phyloP scores from a whole-genome alignment of 805 yeast genomes.

The Saturnispora gosingensis region DNA sequence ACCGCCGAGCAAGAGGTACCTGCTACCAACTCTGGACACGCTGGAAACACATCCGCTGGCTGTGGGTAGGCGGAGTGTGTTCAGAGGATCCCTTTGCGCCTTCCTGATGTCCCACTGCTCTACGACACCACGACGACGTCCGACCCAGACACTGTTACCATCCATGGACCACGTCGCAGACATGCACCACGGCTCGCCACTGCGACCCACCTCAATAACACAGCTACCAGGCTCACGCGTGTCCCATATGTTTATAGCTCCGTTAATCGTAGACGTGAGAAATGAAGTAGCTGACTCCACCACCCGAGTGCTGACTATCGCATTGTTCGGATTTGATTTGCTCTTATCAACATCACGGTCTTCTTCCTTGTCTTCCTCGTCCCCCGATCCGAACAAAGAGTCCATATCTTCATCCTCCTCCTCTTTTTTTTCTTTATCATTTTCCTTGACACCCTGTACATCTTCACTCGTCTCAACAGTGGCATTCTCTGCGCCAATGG shows the following conservation, averaged over 20 bases:
- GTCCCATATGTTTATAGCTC: slow-evolving; percentile 79
- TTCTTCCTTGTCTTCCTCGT: slow-evolving; percentile 25
- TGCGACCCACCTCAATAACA: slow-evolving; percentile 35
- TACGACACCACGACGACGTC: slow-evolving; percentile 81
- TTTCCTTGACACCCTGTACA: slow-evolving; percentile 25
- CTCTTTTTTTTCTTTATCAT: slow-evolving; percentile 4
- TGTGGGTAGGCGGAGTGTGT: slow-evolving; percentile 63
- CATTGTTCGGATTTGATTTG: not conserved
- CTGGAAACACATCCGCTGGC: slow-evolving; percentile 88
- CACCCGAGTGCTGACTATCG: slow-evolving; percentile 9
- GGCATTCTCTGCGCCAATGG: slow-evolving; percentile 36
- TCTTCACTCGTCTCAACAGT: slow-evolving; percentile 15
- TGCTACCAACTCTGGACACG: not conserved
- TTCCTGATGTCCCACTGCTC: slow-evolving; percentile 64
- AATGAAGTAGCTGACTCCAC: slow-evolving; percentile 41
- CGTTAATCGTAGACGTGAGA: slow-evolving; percentile 76
- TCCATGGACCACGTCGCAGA: slow-evolving; percentile 79
- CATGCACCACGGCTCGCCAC: slow-evolving; percentile 91
- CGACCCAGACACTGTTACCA: slow-evolving; percentile 73
- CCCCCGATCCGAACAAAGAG: slow-evolving; percentile 40
- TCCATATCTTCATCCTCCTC: slow-evolving; percentile 23
- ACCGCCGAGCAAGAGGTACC: slow-evolving; percentile 77
- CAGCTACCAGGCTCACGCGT: slow-evolving; percentile 33
- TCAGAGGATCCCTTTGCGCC: slow-evolving; percentile 40
- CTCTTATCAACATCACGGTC: not conserved